A percentile compares a stretch with the other conserved stretches of the same genome.
Evolutionary conservation across 495 filamentous ascomycete genomes (phyloP).

Genomic region (Rhizodiscina lignyota): DNA sequence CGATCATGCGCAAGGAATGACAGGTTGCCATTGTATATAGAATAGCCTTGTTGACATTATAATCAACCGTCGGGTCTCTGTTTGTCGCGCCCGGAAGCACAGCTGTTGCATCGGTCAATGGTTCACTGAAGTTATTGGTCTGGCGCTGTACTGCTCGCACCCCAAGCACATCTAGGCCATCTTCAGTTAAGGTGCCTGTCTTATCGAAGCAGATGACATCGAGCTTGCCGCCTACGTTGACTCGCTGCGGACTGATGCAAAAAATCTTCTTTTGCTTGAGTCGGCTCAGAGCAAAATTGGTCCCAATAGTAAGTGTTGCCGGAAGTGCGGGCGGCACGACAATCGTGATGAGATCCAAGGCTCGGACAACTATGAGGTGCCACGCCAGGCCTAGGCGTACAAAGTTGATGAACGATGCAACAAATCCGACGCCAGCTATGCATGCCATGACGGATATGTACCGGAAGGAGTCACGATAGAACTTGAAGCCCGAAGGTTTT

Average conservation of each 20-base stretch:
- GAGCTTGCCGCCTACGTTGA: conserved; percentile 91
- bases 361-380: conserved; percentile 80
- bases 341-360: conserved; percentile 92
- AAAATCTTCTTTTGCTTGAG: conserved; percentile 82
- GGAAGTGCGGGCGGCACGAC: conserved; percentile 95
- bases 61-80: conserved; percentile 36
- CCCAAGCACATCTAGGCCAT: conserved; percentile 89
- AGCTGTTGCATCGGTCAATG: conserved; percentile 34
- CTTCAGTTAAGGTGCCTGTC: conserved; percentile 93
- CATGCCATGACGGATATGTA: conserved; percentile 95
- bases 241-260: conserved; percentile 91
- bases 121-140: conserved; percentile 44
- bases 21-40: conserved; percentile 96
- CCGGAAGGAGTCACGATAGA: conserved; percentile 92
- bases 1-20: conserved; percentile 74
- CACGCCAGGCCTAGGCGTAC: conserved; percentile 64
- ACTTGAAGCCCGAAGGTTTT: conserved; percentile 94
- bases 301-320: conserved; percentile 90
- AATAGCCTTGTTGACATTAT: conserved; percentile 48
- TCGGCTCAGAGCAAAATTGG: conserved; percentile 79
- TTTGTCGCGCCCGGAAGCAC: conserved; percentile 33
- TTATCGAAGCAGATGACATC: conserved; percentile 98
- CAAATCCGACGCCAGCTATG: conserved; percentile 77
- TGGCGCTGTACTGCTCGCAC: conserved; percentile 52
- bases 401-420: conserved; percentile 87